A percentile compares a stretch with the other conserved stretches of the same genome.
Evolutionary conservation across 148 eudicot genomes (phyloP).

Genomic region (Chenopodium berlandieri): DNA sequence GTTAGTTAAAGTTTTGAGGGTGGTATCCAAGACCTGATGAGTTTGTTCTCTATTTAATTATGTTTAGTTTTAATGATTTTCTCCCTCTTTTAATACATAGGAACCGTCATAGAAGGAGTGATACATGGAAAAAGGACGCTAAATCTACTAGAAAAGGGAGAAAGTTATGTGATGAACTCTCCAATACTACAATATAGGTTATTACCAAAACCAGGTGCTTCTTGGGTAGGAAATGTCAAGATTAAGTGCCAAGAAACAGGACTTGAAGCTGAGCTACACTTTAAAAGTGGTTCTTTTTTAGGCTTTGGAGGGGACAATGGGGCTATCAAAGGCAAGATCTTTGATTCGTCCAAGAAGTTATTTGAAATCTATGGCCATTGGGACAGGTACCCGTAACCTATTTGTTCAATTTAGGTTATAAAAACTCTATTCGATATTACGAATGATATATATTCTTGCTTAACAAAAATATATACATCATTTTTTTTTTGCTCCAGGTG

Average conservation of each 20-base stretch:
- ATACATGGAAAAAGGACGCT: constrained; percentile 51
- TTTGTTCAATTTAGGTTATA: not conserved
- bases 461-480: too few species aligned
- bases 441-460: too few species aligned
- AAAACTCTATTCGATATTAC: too few species aligned
- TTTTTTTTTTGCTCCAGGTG: constrained; percentile 31
- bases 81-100: constrained; percentile 24
- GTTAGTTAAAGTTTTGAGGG: too few species aligned
- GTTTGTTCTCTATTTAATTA: too few species aligned
- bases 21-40: too few species aligned
- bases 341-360: constrained; percentile 39
- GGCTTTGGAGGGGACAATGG: constrained; percentile 38
- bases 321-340: constrained; percentile 58
- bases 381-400: constrained; percentile 52
- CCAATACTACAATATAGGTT: constrained; percentile 59
- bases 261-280: constrained; percentile 54
- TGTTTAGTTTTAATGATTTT: not conserved
- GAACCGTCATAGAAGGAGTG: constrained; percentile 52
- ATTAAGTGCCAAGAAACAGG: constrained; percentile 62
- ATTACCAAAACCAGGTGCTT: constrained; percentile 55
- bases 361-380: constrained; percentile 69
- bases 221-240: constrained; percentile 62
- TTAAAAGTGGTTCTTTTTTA: constrained; percentile 44
- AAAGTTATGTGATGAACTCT: constrained; percentile 54
- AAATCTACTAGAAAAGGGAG: constrained; percentile 48